These are phyloP conservation scores for Helenozyma baotianmanensis DNA, from an alignment of 805 yeast genomes.

Conservation along the genomic window DNA sequence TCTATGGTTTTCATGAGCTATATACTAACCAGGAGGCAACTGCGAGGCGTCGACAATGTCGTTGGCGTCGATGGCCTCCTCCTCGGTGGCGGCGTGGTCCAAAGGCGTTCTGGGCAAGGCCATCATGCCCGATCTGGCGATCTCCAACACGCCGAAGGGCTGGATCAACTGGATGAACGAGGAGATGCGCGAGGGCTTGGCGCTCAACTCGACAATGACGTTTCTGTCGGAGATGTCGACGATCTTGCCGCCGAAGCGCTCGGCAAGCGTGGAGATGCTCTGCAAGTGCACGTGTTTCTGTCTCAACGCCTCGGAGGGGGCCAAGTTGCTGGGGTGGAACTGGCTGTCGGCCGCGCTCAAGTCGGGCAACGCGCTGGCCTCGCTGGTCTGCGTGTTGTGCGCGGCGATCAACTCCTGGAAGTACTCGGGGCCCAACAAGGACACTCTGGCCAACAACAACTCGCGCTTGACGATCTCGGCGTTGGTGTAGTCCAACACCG, in stretches of 20 bases:
- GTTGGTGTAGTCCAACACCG: conserved; percentile 89
- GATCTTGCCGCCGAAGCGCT: conserved; percentile 87
- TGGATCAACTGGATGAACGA: conserved; percentile 84
- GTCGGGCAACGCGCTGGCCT: conserved; percentile 39
- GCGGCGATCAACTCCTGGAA: conserved; percentile 90
- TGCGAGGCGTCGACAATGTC: conserved; percentile 82
- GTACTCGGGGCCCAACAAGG: conserved; percentile 95
- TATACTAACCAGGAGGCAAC: conserved; percentile 85
- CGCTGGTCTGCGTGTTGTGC: conserved; percentile 51
- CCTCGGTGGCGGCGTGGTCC: conserved; percentile 47
- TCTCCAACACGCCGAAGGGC: conserved; percentile 94
- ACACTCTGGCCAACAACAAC: conserved; percentile 84
- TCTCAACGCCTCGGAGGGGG: conserved; percentile 89
- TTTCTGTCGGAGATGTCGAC: conserved; percentile 91
- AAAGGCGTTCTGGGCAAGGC: conserved; percentile 95
- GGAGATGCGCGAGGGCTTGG: conserved; percentile 86
- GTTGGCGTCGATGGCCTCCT: conserved; percentile 48
- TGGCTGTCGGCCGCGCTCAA: conserved; percentile 41
- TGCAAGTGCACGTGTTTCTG: conserved; percentile 87
- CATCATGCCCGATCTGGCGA: conserved; percentile 98
- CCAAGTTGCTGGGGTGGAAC: conserved; percentile 85
- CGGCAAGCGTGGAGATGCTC: conserved; percentile 73
- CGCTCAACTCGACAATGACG: conserved; percentile 89
- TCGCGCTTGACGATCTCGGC: conserved; percentile 90
- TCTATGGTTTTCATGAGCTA: background rate